These are phyloP conservation scores for Boletus rubescentipes DNA, from an alignment of 768 basidiomycete species.

Conservation along the genomic window DNA sequence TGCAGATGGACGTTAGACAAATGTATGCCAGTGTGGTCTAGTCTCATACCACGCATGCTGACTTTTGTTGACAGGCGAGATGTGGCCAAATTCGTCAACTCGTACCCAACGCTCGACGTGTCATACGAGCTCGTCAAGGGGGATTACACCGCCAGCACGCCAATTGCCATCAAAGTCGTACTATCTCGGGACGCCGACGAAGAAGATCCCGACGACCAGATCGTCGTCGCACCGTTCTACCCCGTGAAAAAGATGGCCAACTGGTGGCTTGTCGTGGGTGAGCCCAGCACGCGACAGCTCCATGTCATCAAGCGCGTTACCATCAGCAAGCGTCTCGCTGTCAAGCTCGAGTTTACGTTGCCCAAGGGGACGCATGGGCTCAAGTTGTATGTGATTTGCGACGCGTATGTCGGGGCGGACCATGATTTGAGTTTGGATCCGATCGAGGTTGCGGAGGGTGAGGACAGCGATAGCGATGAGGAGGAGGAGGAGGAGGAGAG, in stretches of 20 bases:
- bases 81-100: slow-evolving; percentile 94
- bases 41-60: background rate
- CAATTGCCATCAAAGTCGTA: slow-evolving; percentile 77
- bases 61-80: slow-evolving; percentile 61
- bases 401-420: slow-evolving; percentile 89
- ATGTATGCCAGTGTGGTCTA: slow-evolving; percentile 56
- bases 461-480: slow-evolving; percentile 80
- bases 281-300: slow-evolving; percentile 73
- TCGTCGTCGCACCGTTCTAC: slow-evolving; percentile 92
- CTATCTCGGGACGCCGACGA: slow-evolving; percentile 83
- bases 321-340: slow-evolving; percentile 63
- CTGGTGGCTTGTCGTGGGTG: slow-evolving; percentile 98
- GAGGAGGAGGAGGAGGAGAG: slow-evolving; percentile 63
- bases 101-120: slow-evolving; percentile 96
- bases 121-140: slow-evolving; percentile 82
- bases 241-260: slow-evolving; percentile 88
- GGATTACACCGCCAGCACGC: slow-evolving; percentile 81
- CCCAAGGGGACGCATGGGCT: slow-evolving; percentile 81
- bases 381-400: slow-evolving; percentile 90
- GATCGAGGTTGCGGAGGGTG: slow-evolving; percentile 87
- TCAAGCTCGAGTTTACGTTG: slow-evolving; percentile 87
- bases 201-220: slow-evolving; percentile 70
- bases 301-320: slow-evolving; percentile 87
- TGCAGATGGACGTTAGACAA: slow-evolving; percentile 82
- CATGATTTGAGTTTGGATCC: slow-evolving; percentile 84